These are phyloP conservation scores for Pulveroboletus sp. DNA, from an alignment of 768 basidiomycete species.

Conservation along the genomic window DNA sequence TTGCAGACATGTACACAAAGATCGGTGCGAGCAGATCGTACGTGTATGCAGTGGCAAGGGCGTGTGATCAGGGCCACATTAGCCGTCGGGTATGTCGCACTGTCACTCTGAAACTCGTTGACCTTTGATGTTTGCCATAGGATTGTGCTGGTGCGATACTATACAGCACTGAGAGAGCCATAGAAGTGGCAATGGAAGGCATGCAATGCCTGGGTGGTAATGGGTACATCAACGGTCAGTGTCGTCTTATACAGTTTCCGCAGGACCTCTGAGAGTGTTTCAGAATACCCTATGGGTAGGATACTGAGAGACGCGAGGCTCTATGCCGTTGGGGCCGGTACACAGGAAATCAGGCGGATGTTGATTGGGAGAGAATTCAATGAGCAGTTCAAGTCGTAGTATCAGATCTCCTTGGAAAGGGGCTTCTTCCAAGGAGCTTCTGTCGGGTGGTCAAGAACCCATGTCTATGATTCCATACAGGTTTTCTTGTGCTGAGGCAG, in stretches of 20 bases:
- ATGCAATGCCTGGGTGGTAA: conserved; percentile 96
- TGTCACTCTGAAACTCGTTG: not conserved
- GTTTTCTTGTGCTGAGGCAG: not conserved
- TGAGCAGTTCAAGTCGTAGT: conserved; percentile 44
- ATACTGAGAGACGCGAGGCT: conserved; percentile 82
- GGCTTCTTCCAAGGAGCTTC: not conserved
- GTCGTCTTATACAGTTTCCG: not conserved
- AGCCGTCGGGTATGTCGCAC: conserved; percentile 64
- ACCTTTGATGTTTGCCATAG: conserved; percentile 29
- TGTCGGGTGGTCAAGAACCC: not conserved
- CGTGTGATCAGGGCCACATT: conserved; percentile 75
- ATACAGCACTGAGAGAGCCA: conserved; percentile 87
- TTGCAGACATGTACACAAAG: conserved; percentile 94
- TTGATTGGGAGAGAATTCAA: conserved; percentile 93
- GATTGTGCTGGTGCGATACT: conserved; percentile 95
- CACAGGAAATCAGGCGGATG: conserved; percentile 93
- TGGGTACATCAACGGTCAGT: conserved; percentile 88
- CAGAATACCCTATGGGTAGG: conserved; percentile 88
- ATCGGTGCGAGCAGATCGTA: conserved; percentile 84
- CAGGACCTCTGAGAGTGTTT: not conserved
- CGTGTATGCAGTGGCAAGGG: conserved; percentile 88
- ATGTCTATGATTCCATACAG: not conserved
- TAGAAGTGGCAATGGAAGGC: conserved; percentile 85
- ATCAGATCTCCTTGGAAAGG: not conserved
- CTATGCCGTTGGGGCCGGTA: conserved; percentile 95